A percentile compares a stretch with the other conserved stretches of the same genome.
Conservation (phyloP, 208 protist genomes). For the Trypanosoma platydactyli region DNA sequence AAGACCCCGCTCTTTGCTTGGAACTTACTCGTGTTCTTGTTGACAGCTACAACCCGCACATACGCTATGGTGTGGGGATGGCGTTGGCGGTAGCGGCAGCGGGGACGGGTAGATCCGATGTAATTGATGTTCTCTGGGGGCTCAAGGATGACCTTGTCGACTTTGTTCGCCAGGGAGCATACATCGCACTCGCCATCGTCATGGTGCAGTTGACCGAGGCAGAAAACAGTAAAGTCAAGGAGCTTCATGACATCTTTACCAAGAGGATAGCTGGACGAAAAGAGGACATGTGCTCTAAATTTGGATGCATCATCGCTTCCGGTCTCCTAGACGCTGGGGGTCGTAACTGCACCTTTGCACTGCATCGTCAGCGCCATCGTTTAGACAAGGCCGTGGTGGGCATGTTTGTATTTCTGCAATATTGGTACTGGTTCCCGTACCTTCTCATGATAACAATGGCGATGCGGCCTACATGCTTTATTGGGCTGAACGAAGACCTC, state of each 20-base stretch:
- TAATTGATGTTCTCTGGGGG: conserved; percentile 94
- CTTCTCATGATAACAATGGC: conserved; percentile 96
- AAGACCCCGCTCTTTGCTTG: conserved; percentile 92
- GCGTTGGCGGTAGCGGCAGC: conserved; percentile 97
- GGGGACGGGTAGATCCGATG: conserved; percentile 93
- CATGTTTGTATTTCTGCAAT: conserved; percentile 98
- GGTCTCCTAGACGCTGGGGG: conserved; percentile 98
- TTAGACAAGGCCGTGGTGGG: conserved; percentile 96
- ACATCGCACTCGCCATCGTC: conserved; percentile 96
- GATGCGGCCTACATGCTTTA: conserved; percentile 97
- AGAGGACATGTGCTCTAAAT: conserved; percentile 96
- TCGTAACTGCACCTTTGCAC: conserved; percentile 96
- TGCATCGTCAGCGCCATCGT: conserved; percentile 94
- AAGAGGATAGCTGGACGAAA: conserved; percentile 89
- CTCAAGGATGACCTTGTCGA: conserved; percentile 95
- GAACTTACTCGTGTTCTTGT: conserved; percentile 79
- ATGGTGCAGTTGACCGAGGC: conserved; percentile 93
- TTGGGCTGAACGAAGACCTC: conserved; percentile 97
- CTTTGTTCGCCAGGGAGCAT: conserved; percentile 98
- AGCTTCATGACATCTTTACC: conserved; percentile 76
- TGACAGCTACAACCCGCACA: conserved; percentile 99
- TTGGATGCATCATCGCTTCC: conserved; percentile 97
- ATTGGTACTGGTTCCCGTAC: conserved; percentile 99
- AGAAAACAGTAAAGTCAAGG: conserved; percentile 88
- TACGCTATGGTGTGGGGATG: conserved; percentile 97